Evolutionary conservation across 2,329 filamentous ascomycete species (phyloP).

Genomic region (Exophiala aquamarina): DNA sequence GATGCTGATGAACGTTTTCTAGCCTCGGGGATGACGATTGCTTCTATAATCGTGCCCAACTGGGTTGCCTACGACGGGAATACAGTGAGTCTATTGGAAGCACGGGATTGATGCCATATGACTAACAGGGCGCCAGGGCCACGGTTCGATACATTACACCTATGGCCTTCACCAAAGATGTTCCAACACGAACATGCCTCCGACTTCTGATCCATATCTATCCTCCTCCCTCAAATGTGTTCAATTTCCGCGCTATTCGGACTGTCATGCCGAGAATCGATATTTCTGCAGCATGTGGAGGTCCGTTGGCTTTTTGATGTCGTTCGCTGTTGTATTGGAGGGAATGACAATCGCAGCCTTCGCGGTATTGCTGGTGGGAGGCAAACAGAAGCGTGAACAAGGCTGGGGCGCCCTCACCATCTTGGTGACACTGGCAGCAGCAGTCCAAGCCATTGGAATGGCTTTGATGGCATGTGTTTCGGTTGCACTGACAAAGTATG

Average conservation of each 20-base stretch:
- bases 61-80: constrained; percentile 50
- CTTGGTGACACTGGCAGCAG: constrained; percentile 64
- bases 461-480: constrained; percentile 70
- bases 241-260: constrained; percentile 65
- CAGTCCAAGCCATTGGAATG: constrained; percentile 75
- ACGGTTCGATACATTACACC: constrained; percentile 59
- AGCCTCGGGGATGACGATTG: constrained; percentile 47
- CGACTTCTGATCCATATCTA: constrained; percentile 53
- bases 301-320: constrained; percentile 82
- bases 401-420: constrained; percentile 77
- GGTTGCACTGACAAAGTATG: not conserved
- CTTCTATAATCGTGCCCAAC: constrained; percentile 47
- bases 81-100: constrained; percentile 34
- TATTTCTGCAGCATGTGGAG: constrained; percentile 93
- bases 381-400: constrained; percentile 73
- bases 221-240: constrained; percentile 57
- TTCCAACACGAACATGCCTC: constrained; percentile 28
- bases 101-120: too few species aligned
- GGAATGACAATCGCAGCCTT: constrained; percentile 79
- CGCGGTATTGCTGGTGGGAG: constrained; percentile 72
- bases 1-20: constrained; percentile 3
- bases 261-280: constrained; percentile 66
- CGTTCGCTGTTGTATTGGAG: constrained; percentile 78
- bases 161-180: constrained; percentile 82
- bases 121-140: constrained; percentile 26